Percentiles rank a stretch among this genome's conserved stretches.
Evolutionary conservation across 2,329 filamentous ascomycete genomes (phyloP).

Genomic region (Penicillium capsulatum): DNA sequence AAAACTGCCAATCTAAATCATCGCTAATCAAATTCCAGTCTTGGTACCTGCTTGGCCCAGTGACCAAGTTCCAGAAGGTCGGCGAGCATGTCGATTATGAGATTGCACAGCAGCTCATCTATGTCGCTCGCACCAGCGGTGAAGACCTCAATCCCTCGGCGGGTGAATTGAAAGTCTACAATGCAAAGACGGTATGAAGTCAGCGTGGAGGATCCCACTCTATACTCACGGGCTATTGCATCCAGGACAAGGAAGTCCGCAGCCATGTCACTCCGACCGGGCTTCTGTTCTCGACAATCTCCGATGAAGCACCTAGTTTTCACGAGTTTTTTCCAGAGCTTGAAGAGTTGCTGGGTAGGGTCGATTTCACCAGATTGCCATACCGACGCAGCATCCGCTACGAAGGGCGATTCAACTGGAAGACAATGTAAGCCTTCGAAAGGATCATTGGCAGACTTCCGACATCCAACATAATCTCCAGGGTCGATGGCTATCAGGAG

Average conservation of each 20-base stretch:
- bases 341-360: slow-evolving; percentile 45
- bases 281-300: slow-evolving; percentile 51
- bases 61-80: slow-evolving; percentile 47
- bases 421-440: slow-evolving; percentile 47
- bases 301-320: slow-evolving; percentile 47
- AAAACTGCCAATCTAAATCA: slow-evolving; percentile 5
- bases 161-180: slow-evolving; percentile 41
- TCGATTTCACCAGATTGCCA: slow-evolving; percentile 54
- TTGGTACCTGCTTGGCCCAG: slow-evolving; percentile 52
- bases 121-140: slow-evolving; percentile 36
- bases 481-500: slow-evolving; percentile 57
- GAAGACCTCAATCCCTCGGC: slow-evolving; percentile 24
- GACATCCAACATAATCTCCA: too few species aligned
- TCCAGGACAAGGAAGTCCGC: slow-evolving; percentile 26
- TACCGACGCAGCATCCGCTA: slow-evolving; percentile 53
- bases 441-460: background rate
- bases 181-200: slow-evolving; percentile 29
- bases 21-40: slow-evolving; percentile 41
- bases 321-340: slow-evolving; percentile 53
- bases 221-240: background rate
- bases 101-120: slow-evolving; percentile 46
- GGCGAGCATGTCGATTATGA: slow-evolving; percentile 48
- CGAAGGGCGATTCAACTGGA: slow-evolving; percentile 57
- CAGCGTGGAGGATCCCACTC: background rate
- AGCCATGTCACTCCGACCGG: slow-evolving; percentile 49